Evolutionary conservation across 257 asterid species (phyloP), one percentile per base, ranked within the genome.

Genomic region (Petrea volubilis): DNA sequence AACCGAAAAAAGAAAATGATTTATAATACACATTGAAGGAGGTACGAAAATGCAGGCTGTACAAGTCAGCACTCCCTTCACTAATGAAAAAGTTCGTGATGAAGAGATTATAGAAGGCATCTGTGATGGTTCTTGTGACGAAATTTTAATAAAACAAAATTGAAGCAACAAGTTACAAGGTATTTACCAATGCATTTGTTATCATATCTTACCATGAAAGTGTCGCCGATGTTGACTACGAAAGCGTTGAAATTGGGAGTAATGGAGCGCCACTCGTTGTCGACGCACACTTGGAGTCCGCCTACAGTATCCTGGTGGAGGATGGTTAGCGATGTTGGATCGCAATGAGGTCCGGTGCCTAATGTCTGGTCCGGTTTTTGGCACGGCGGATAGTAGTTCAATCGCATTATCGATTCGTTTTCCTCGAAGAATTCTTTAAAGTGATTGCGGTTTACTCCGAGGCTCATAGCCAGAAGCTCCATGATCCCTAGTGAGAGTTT

Each of bases 281-380:
- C 96, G 11, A 87, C 96, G 60, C 79, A 85, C 24, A 93, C 98
- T 72, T 93, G 88, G 14, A 93, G 97, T 2, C 98, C 96, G 6
- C 95, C 93, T 5, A 91, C 92, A 0, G 71, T 71, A 78, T 93
- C 98, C 61, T 93, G 98, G 76, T 93, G 98, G n/a, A 93, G 97
- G 33, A 93, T 91, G 0, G 98, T 93, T 18, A 93, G 86, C 6
- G 98, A 93, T 1, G 98, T 93, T 0, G 97, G 97, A 59, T 93
- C 98, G 41, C 96, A 93, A 69, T 93, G 98, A 2, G 98, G 98
- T 6, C 98, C 98, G 0, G 96, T 93, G 68, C 98, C 98, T 53
- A 91, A 59, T 0, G 97, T 83, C 13, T 84, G 85, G 18, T 89
- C 95, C 0, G 97, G 96, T 62, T 83, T 87, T 59, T 83, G 97